A percentile compares a stretch with the other conserved stretches of the same genome.
Conservation (phyloP, 306 rosid genomes). For the Casuarina glauca region DNA sequence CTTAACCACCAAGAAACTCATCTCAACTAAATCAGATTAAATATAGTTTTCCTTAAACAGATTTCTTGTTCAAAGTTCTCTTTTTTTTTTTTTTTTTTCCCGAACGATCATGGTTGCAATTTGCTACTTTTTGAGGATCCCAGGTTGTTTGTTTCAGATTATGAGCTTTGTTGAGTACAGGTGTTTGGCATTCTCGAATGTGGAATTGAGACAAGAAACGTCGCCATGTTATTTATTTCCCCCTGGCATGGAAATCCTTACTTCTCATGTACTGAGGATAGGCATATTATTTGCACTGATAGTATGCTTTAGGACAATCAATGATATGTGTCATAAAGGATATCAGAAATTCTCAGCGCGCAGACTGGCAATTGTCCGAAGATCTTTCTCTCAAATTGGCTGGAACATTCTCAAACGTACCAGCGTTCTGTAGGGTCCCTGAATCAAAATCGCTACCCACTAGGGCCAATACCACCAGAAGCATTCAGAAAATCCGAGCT, state of each 20-base stretch:
- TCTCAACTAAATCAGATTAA: too few species aligned
- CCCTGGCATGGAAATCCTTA: neutral
- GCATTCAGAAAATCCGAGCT: too few species aligned
- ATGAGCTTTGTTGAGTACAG: neutral
- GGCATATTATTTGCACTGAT: neutral
- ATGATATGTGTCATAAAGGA: neutral
- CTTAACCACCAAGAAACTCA: too few species aligned
- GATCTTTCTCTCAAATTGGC: too few species aligned
- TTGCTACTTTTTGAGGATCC: conserved; percentile 7
- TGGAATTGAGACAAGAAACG: neutral
- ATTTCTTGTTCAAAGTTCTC: neutral
- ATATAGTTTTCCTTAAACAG: too few species aligned
- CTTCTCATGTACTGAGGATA: neutral
- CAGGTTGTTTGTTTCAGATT: conserved; percentile 1
- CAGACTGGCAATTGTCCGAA: too few species aligned
- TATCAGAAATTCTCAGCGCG: too few species aligned
- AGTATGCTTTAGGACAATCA: neutral
- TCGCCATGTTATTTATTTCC: neutral
- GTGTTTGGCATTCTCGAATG: neutral
- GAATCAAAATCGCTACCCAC: too few species aligned
- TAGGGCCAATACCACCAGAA: too few species aligned
- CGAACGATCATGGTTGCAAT: conserved; percentile 5
- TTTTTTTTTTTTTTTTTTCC: neutral
- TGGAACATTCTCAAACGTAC: too few species aligned
- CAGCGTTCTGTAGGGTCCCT: too few species aligned